A percentile compares a stretch with the other conserved stretches of the same genome.
Conservation (phyloP, 805 yeast species). For the Candida quercuum region DNA sequence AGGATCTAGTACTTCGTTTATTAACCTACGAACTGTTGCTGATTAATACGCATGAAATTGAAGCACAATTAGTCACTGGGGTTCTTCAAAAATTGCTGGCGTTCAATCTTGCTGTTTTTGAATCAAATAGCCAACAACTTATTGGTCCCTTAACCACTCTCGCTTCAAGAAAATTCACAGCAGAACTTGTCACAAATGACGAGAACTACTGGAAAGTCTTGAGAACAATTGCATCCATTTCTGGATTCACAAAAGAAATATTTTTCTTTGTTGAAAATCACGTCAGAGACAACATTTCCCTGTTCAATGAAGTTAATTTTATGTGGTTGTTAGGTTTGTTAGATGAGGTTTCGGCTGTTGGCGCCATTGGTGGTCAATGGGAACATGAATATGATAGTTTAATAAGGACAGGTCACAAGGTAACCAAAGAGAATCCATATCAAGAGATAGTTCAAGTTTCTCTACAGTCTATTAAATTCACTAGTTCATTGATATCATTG, state of each 20-base stretch:
- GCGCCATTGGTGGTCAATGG: slow-evolving; percentile 73
- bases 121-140: slow-evolving; percentile 14
- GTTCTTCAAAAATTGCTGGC: slow-evolving; percentile 9
- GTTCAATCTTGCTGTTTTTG: slow-evolving; percentile 13
- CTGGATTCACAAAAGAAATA: slow-evolving; percentile 37
- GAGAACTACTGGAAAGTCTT: slow-evolving; percentile 51
- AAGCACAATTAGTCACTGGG: slow-evolving; percentile 1
- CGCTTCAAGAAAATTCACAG: not conserved
- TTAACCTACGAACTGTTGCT: slow-evolving; percentile 47
- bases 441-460: slow-evolving; percentile 54
- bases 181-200: slow-evolving; percentile 39
- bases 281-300: slow-evolving; percentile 21
- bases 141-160: slow-evolving; percentile 12
- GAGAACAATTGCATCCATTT: slow-evolving; percentile 41
- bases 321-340: slow-evolving; percentile 64
- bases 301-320: slow-evolving; percentile 46
- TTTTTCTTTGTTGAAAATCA: slow-evolving; percentile 42
- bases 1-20: slow-evolving; percentile 32
- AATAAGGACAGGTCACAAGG: slow-evolving; percentile 37
- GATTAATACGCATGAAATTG: slow-evolving; percentile 10
- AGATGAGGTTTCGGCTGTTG: slow-evolving; percentile 77
- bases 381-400: slow-evolving; percentile 56
- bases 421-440: slow-evolving; percentile 41
- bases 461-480: slow-evolving; percentile 54
- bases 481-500: slow-evolving; percentile 43